Evolutionary conservation across 306 rosid species (phyloP).

Genomic region (Fagus crenata): DNA sequence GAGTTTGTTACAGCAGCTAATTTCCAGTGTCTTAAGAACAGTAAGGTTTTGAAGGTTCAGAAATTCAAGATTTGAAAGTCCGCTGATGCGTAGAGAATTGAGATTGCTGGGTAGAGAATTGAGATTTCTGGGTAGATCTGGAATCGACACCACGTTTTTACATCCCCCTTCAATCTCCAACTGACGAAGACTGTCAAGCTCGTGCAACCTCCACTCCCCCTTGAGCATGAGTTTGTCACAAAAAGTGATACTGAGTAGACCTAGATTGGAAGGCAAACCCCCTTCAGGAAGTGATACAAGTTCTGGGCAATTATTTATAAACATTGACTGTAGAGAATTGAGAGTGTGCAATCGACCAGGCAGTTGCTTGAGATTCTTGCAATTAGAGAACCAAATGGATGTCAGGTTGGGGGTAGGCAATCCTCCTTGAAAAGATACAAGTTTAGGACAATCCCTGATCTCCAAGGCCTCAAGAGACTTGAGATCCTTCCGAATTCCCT

Average conservation of each 20-base stretch:
- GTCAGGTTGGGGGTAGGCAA: neutral
- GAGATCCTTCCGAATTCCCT: neutral
- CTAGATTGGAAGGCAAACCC: conserved; percentile 1
- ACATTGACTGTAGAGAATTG: neutral
- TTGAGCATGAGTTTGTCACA: neutral
- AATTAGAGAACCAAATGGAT: neutral
- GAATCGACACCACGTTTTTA: neutral
- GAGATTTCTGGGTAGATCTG: conserved; percentile 4
- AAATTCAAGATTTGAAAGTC: neutral
- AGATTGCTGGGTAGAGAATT: conserved; percentile 8
- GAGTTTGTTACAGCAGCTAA: conserved; percentile 23
- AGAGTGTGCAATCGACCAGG: neutral
- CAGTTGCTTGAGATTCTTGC: neutral
- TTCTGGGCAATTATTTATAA: neutral
- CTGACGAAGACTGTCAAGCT: neutral
- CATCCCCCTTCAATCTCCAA: conserved; percentile 9
- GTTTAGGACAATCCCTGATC: neutral
- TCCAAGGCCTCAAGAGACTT: neutral
- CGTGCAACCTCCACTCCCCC: neutral
- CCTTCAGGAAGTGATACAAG: conserved; percentile 7
- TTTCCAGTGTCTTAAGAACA: neutral
- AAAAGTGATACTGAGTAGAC: neutral
- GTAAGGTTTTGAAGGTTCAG: conserved; percentile 14
- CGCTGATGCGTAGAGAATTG: neutral
- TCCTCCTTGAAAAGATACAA: neutral